phyloP scores from a whole-genome alignment of 495 filamentous ascomycete species.

The Rusavskia elegans region DNA sequence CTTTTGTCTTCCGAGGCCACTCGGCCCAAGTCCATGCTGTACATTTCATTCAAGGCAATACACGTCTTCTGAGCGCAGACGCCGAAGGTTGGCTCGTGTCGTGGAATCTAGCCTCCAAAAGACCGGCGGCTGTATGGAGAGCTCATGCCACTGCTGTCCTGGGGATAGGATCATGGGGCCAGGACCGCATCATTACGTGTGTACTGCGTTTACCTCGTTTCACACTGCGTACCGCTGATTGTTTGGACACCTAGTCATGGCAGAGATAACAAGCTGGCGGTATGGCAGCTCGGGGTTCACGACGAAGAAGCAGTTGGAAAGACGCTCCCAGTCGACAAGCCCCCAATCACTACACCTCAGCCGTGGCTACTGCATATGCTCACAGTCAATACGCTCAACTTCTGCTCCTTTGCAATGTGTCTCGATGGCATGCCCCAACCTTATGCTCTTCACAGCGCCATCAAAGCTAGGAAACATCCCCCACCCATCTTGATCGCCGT shows the following conservation, averaged over 20 bases:
- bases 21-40: constrained; percentile 64
- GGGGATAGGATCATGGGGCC: constrained; percentile 51
- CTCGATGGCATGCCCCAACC: constrained; percentile 12
- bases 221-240: constrained; percentile 1
- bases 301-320: constrained; percentile 53
- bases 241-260: constrained; percentile 47
- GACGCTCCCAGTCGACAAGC: constrained; percentile 51
- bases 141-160: constrained; percentile 70
- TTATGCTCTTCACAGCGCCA: background rate
- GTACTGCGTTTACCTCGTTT: constrained; percentile 15
- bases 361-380: constrained; percentile 80
- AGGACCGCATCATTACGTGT: constrained; percentile 59
- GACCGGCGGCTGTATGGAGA: constrained; percentile 74
- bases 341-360: constrained; percentile 24
- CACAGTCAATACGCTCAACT: constrained; percentile 85
- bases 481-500: constrained; percentile 48
- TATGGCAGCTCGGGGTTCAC: constrained; percentile 55
- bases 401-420: constrained; percentile 73
- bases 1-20: constrained; percentile 82
- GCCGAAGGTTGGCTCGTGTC: constrained; percentile 77
- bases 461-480: constrained; percentile 2
- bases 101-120: constrained; percentile 72
- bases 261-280: constrained; percentile 69
- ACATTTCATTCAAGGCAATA: constrained; percentile 53
- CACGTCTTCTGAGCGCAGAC: constrained; percentile 71